Evolutionary conservation across 75 land plant genomes (phyloP).

Genomic region (Pinus taeda): DNA sequence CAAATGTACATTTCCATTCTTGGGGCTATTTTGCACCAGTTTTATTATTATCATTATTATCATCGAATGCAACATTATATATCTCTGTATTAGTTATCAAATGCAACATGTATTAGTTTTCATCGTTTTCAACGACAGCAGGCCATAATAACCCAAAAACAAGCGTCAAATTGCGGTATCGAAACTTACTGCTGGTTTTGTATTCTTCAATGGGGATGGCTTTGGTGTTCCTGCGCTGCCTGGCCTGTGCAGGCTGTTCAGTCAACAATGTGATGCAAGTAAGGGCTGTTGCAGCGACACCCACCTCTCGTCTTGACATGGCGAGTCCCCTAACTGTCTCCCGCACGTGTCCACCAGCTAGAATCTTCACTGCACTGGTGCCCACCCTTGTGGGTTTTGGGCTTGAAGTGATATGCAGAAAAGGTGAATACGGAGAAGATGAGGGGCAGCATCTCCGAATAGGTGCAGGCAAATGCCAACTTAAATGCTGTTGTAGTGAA

Average conservation of each 20-base stretch:
- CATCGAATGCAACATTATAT: too few species aligned
- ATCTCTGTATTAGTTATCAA: too few species aligned
- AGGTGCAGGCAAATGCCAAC: not conserved
- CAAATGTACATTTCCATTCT: too few species aligned
- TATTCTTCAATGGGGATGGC: constrained; percentile 68
- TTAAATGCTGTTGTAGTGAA: not conserved
- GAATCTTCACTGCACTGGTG: not conserved
- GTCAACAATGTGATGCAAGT: constrained; percentile 8
- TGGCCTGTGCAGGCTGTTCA: constrained; percentile 36
- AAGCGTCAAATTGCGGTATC: constrained; percentile 5
- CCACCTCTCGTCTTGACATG: constrained; percentile 40
- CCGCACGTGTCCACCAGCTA: not conserved
- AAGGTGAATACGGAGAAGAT: not conserved
- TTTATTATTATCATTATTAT: too few species aligned
- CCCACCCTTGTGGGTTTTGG: not conserved
- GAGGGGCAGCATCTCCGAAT: too few species aligned
- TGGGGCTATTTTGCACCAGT: too few species aligned
- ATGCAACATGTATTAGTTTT: not conserved
- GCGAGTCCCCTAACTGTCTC: constrained; percentile 7
- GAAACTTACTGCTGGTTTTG: constrained; percentile 47
- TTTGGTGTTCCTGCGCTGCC: constrained; percentile 73
- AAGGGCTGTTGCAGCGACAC: constrained; percentile 29
- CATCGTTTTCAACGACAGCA: not conserved
- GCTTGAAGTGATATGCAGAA: not conserved
- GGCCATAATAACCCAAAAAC: not conserved